These are phyloP conservation scores for Thelonectria rubi DNA, from an alignment of 2,329 filamentous ascomycete species.

Conservation along the genomic window DNA sequence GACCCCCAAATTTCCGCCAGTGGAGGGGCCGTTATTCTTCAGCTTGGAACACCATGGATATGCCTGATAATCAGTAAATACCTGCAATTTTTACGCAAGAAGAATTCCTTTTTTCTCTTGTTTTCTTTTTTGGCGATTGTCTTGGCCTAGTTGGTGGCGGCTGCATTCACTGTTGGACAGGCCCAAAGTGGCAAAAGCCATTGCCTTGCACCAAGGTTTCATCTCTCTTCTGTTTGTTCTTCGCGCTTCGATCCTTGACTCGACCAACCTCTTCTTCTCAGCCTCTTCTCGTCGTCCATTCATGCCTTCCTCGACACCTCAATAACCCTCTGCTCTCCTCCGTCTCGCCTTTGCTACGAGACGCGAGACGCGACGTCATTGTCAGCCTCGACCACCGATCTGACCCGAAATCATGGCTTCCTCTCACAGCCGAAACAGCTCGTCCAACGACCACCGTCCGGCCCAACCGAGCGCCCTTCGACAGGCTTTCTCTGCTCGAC, in stretches of 20 bases:
- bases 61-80: slow-evolving; percentile 2
- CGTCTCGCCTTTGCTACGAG: background rate
- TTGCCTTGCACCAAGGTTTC: background rate
- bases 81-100: background rate
- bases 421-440: slow-evolving; percentile 43
- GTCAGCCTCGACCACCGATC: slow-evolving; percentile 20
- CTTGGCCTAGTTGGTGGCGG: background rate
- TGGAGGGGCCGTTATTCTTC: background rate
- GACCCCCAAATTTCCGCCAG: background rate
- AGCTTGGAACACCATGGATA: background rate
- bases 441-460: slow-evolving; percentile 51
- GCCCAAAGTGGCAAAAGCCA: background rate
- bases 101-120: background rate
- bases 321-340: background rate
- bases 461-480: slow-evolving; percentile 57
- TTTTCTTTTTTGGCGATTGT: background rate
- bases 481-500: slow-evolving; percentile 52
- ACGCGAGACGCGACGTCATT: slow-evolving; percentile 7
- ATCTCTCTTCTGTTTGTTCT: background rate
- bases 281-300: background rate
- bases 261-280: background rate
- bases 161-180: background rate
- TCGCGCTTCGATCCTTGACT: background rate
- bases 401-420: slow-evolving; percentile 39
- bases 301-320: background rate